Percentiles rank a stretch among this genome's conserved stretches.
These are phyloP conservation scores for Cinnamomum chago DNA, from an alignment of 164 flowering plant species.

Conservation along the genomic window DNA sequence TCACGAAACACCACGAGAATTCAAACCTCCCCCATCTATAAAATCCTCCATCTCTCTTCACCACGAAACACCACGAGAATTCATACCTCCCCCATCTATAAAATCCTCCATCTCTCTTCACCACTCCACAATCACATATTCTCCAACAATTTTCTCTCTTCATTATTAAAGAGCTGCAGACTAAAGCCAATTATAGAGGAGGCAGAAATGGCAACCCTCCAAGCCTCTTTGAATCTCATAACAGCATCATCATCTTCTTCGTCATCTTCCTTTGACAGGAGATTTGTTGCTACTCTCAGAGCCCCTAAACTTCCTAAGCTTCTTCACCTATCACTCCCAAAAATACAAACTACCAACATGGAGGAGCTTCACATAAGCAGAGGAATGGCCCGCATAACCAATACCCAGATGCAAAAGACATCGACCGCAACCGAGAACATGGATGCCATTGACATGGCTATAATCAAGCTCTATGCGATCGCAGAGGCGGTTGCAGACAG, in stretches of 20 bases:
- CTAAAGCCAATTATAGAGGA: not conserved
- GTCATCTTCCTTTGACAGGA: not conserved
- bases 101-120: not conserved
- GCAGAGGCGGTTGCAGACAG: conserved; percentile 36
- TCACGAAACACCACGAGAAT: not conserved
- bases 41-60: too few species aligned
- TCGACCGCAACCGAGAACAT: not conserved
- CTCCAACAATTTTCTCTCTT: not conserved
- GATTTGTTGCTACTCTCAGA: conserved; percentile 15
- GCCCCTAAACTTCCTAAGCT: conserved; percentile 7
- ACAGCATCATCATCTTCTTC: not conserved
- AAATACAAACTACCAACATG: conserved; percentile 11
- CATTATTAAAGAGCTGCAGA: not conserved
- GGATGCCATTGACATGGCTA: not conserved
- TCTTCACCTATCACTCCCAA: conserved; percentile 18
- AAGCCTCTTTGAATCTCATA: conserved; percentile 7
- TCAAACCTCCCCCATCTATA: too few species aligned
- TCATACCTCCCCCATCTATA: too few species aligned
- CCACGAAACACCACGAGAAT: too few species aligned
- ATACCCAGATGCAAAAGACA: conserved; percentile 1
- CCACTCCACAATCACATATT: not conserved
- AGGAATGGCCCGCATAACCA: not conserved
- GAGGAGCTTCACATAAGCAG: conserved; percentile 5
- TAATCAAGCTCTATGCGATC: conserved; percentile 32
- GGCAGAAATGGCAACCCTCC: conserved; percentile 16